Percentiles rank a stretch among this genome's conserved stretches.
Evolutionary conservation across 768 basidiomycete genomes (phyloP).

Genomic region (Scleroderma bovista): DNA sequence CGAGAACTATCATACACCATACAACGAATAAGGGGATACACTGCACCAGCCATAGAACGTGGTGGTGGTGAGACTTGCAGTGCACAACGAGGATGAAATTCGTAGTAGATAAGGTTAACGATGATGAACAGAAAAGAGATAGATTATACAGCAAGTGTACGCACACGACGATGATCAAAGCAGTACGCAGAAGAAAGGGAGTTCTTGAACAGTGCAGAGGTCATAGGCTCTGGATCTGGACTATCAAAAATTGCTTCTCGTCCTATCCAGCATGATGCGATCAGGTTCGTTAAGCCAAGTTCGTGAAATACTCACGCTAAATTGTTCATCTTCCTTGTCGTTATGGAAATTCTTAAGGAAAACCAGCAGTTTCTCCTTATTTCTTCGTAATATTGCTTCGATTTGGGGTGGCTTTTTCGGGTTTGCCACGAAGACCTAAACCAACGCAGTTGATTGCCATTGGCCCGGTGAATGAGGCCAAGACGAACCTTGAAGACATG

Average conservation of each 20-base stretch:
- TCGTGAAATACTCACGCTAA: slow-evolving; percentile 50
- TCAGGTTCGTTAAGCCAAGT: neutral
- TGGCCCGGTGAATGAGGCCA: no score
- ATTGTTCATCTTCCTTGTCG: slow-evolving; percentile 98
- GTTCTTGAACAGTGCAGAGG: neutral
- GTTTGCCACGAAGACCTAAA: slow-evolving; percentile 94
- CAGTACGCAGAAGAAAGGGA: neutral
- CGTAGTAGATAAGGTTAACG: neutral
- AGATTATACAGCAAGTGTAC: neutral
- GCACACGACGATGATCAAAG: neutral
- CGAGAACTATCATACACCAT: neutral
- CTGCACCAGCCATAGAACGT: no score
- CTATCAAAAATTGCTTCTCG: slow-evolving; percentile 95
- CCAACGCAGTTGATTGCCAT: neutral
- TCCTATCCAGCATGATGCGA: slow-evolving; percentile 39
- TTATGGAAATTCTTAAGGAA: slow-evolving; percentile 96
- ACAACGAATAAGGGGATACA: neutral
- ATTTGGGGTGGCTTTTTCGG: slow-evolving; percentile 98
- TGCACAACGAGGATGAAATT: neutral
- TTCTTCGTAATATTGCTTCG: slow-evolving; percentile 81
- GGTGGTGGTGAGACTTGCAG: no score
- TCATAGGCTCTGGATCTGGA: slow-evolving; percentile 80
- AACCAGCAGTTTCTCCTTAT: slow-evolving; percentile 86
- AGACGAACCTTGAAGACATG: slow-evolving; percentile 95
- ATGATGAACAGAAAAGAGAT: neutral